Base-by-base conservation (phyloP, 805 yeast species). In the Metschnikowia picachoensis region DNA sequence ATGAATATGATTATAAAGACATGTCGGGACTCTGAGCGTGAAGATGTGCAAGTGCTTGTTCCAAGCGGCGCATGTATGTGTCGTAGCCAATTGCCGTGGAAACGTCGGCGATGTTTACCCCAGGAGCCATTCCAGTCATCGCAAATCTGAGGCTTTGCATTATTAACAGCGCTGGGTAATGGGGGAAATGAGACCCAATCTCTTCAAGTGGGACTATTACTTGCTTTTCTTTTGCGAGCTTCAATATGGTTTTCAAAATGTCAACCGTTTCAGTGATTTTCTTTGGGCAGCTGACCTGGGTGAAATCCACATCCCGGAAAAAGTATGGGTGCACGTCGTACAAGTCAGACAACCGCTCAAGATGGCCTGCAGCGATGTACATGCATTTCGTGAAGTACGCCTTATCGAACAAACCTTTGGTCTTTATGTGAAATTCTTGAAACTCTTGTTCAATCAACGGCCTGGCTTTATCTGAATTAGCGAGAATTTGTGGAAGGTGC, bases 51-150 rank as follows among this genome's bases (percentile, higher is more conserved):
- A 52, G 34, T 13, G 58, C 56, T 8, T 41, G 32, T 16, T 46
- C 40, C 13, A 54, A 43, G 11, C 58, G 53, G 12, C 29, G 14
- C 25, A 43, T 27, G 36, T 44, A 50, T 8, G 43, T 28, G 3
- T 44, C 42, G 37, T 39, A 36, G 0, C 90, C 92, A 14, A 89
- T 56, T 8, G 85, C 59, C 0, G 73, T 72, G 15, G 84, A 59
- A 30, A 87, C 65, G 5, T 72, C 66, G 0, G 85, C 85, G 4
- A 90, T 67, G 14, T 81, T 79, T 28, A 84, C 67, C 0, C 97
- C 96, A 0, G 95, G 74, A 4, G 71, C 70, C 8, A 82, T 78
- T 0, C 87, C 95, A 12, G 87, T 74, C 20, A 89, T 60, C 0
- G 91, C 91, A 52, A 72, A 82, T 46, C 97, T 46, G 10, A 50